These are phyloP conservation scores for Pleurotus platypus DNA, from an alignment of 768 basidiomycete species.

Conservation along the genomic window DNA sequence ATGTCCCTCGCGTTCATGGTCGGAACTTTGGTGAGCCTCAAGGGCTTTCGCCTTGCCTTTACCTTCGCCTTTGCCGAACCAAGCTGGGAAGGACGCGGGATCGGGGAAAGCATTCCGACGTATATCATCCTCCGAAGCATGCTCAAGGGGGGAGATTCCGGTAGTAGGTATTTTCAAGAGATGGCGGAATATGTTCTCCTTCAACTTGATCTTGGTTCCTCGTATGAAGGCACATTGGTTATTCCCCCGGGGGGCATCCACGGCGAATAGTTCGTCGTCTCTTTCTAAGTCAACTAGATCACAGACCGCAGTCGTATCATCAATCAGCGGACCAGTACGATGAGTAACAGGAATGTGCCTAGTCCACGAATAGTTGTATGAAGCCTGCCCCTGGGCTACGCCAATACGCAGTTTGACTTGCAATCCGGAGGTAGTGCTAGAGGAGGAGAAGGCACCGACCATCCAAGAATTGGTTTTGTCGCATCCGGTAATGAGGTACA, in stretches of 20 bases:
- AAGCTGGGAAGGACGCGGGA: no score
- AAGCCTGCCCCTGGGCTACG: neutral
- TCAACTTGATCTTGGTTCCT: constrained; percentile 2
- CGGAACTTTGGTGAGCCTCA: no score
- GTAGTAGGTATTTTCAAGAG: neutral
- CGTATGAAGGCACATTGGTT: constrained; percentile 12
- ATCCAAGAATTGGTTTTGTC: constrained; percentile 18
- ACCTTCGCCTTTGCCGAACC: no score
- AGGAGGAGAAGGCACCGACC: constrained; percentile 12
- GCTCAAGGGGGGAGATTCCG: no score
- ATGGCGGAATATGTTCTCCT: neutral
- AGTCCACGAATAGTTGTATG: constrained; percentile 14
- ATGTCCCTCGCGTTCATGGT: no score
- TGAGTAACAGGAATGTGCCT: constrained; percentile 10
- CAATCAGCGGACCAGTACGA: constrained; percentile 9
- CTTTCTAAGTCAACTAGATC: neutral
- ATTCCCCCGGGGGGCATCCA: neutral
- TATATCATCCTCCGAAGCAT: no score
- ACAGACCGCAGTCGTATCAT: neutral
- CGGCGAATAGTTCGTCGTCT: neutral
- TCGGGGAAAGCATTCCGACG: no score
- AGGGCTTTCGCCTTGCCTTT: no score
- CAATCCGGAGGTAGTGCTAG: constrained; percentile 7
- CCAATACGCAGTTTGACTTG: constrained; percentile 5
- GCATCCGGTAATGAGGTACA: constrained; percentile 18